phyloP scores from a whole-genome alignment of 78 protist species.

The Guillardia theta region DNA sequence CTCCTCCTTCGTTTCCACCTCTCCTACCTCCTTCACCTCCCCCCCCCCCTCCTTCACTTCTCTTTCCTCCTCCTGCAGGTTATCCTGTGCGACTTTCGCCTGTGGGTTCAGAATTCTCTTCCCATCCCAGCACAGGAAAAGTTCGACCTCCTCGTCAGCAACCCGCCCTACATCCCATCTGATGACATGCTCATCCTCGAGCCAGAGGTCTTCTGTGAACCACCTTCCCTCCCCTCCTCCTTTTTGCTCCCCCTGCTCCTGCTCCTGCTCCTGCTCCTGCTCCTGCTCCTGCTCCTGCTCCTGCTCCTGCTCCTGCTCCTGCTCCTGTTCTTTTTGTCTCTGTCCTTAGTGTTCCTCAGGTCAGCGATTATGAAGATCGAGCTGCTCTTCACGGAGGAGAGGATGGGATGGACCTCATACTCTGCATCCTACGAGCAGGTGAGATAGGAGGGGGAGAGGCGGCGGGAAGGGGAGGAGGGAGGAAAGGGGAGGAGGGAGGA shows the following conservation, averaged over 20 bases:
- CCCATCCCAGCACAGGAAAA: neutral
- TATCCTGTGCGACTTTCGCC: neutral
- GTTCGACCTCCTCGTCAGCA: slow-evolving; percentile 16
- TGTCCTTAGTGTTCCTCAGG: too few species aligned
- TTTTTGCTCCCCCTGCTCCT: too few species aligned
- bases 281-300: too few species aligned
- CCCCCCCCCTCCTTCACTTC: neutral
- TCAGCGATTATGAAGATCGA: neutral
- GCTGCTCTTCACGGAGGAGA: neutral
- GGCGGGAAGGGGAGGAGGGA: too few species aligned
- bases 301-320: too few species aligned
- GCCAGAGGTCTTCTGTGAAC: neutral
- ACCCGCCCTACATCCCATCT: slow-evolving; percentile 36
- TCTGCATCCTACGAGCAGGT: neutral
- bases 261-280: too few species aligned
- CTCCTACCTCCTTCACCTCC: neutral
- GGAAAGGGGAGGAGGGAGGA: too few species aligned
- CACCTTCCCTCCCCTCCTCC: too few species aligned
- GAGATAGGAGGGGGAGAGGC: too few species aligned
- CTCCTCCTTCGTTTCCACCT: neutral
- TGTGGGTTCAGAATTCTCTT: neutral
- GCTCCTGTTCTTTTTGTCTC: too few species aligned
- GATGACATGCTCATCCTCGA: neutral
- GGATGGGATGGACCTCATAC: neutral
- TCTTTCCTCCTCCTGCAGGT: neutral